phyloP scores from a whole-genome alignment of 2,329 filamentous ascomycete genomes.

The Didymella exigua region DNA sequence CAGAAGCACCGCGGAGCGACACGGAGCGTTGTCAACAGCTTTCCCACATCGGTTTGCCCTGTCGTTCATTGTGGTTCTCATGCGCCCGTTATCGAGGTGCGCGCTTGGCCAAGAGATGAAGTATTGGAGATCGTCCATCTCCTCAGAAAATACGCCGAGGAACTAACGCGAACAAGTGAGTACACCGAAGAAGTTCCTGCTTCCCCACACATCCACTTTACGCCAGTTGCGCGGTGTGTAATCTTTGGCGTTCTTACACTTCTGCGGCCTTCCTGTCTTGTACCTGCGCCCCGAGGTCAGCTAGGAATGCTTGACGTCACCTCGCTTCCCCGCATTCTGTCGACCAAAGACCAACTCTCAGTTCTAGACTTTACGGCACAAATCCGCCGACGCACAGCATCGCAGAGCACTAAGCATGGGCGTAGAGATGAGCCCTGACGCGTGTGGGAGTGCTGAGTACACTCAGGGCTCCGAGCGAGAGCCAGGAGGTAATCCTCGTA shows the following conservation, averaged over 20 bases:
- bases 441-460: background rate
- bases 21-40: background rate
- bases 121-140: conserved; percentile 22
- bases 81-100: conserved; percentile 7
- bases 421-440: background rate
- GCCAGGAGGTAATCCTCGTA: background rate
- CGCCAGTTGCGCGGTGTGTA: conserved; percentile 3
- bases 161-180: conserved; percentile 10
- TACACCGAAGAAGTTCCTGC: conserved; percentile 16
- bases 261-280: conserved; percentile 13
- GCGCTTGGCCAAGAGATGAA: conserved; percentile 8
- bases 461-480: background rate
- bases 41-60: background rate
- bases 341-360: background rate
- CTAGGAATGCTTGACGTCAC: conserved; percentile 9
- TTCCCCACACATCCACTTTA: conserved; percentile 11
- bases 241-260: conserved; percentile 2
- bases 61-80: conserved; percentile 8
- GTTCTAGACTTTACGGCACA: background rate
- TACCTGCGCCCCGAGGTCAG: conserved; percentile 15
- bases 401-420: background rate
- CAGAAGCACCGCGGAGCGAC: background rate
- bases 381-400: background rate
- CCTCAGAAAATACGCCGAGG: conserved; percentile 20
- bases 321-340: conserved; percentile 14